Evolutionary conservation across 495 filamentous ascomycete species (phyloP), one percentile per base, ranked within the genome.

Genomic region (Hypoxylon rickii): DNA sequence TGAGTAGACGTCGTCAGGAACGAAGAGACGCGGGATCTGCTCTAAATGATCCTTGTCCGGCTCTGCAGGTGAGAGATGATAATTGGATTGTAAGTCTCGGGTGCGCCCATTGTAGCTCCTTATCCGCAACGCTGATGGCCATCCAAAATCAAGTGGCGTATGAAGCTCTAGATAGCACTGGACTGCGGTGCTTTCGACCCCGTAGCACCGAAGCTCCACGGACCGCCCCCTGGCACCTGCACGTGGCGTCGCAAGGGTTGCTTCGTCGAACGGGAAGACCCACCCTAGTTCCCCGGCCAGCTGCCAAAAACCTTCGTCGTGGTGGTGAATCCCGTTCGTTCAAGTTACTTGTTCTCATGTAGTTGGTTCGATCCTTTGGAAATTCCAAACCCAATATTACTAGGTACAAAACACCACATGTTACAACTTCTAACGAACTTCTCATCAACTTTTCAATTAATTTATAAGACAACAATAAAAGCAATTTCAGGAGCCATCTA

Each of bases 141-240:
- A n/a, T n/a, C n/a, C n/a, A n/a, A n/a, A n/a, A n/a, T n/a, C n/a
- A n/a, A n/a, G n/a, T n/a, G n/a, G n/a, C n/a, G n/a, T n/a, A n/a
- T n/a, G n/a, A n/a, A n/a, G n/a, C n/a, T n/a, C n/a, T n/a, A n/a
- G n/a, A n/a, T n/a, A n/a, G n/a, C n/a, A n/a, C n/a, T n/a, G n/a
- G n/a, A n/a, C n/a, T 34, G 32, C 32, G 3, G 5, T 12, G 12
- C n/a, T n/a, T 40, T 61, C 47, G 55, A 46, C 34, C 51, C 36
- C 47, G 24, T n/a, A 34, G 32, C 3, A 3, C 29, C 10, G 15
- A 43, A 19, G 20, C 32, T 37, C 48, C 36, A 39, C 51, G 58
- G 52, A 47, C 49, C 58, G 41, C 46, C 24, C 19, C 37, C 37
- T 47, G 51, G 46, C 58, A 56, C 52, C 47, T 62, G 58, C 58